These are phyloP conservation scores for Soucietia sequanensis DNA, from an alignment of 805 yeast genomes.

Conservation along the genomic window DNA sequence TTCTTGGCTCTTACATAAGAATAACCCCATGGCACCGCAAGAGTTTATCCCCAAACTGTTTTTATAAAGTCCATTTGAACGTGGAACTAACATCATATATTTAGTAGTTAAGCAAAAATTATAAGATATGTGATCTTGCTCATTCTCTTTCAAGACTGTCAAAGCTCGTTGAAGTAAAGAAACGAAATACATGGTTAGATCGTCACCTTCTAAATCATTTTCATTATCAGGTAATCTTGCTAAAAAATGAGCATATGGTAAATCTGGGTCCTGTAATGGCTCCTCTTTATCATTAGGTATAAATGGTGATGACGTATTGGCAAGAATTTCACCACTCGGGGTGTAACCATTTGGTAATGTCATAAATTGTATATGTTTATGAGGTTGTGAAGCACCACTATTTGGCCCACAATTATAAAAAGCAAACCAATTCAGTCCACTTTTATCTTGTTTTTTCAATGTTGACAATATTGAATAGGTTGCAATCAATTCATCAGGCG, in stretches of 20 bases:
- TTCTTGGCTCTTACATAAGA: constrained; percentile 70
- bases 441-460: constrained; percentile 38
- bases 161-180: constrained; percentile 69
- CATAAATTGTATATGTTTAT: constrained; percentile 88
- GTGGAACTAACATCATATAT: constrained; percentile 87
- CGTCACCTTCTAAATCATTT: constrained; percentile 47
- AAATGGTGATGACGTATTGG: constrained; percentile 46
- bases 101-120: constrained; percentile 78
- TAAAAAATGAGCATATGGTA: constrained; percentile 81
- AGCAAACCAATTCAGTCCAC: constrained; percentile 58
- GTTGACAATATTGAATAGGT: constrained; percentile 53
- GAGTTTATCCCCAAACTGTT: constrained; percentile 67
- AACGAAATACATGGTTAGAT: constrained; percentile 66
- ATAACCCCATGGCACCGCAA: constrained; percentile 75
- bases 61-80: constrained; percentile 55
- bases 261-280: constrained; percentile 59
- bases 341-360: constrained; percentile 57
- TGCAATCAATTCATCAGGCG: constrained; percentile 65
- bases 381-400: constrained; percentile 94
- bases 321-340: constrained; percentile 53
- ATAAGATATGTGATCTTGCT: constrained; percentile 55
- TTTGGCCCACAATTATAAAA: constrained; percentile 87
- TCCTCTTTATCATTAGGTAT: constrained; percentile 53
- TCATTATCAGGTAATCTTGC: constrained; percentile 51
- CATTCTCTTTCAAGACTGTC: constrained; percentile 59